Base-by-base conservation (phyloP, 345 rosid genomes). In the Garcia nutans region DNA sequence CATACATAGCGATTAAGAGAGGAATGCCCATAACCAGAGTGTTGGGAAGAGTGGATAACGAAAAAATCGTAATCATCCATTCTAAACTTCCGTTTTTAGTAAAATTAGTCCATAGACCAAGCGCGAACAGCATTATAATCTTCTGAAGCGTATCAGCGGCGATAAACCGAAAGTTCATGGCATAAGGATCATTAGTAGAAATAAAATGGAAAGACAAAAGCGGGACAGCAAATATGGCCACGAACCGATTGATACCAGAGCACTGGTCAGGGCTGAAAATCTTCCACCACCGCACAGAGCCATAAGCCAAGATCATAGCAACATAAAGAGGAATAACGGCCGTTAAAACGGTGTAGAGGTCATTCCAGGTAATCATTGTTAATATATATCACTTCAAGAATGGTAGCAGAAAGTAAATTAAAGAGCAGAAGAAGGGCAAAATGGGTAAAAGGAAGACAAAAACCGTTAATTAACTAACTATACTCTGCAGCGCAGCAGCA, bases 61-160 rank as follows among this genome's bases (percentile, higher is more conserved):
- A 82, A 41, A 82, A 82, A 11, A 82, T 71, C 2, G 82, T 79
- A 12, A 79, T 76, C 62, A 71, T 69, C 85, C 85, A 79, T 42
- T 82, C 82, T 44, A 78, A 50, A 47, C 76, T 68, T 3, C 67
- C 72, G 3, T 77, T 71, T 41, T 59, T 60, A 56, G 76, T 70
- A 3, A 74, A 44, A 63, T 47, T 65, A 31, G 76, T 67, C 80
- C 79, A 65, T 17, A 77, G 42, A 44, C 57, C 71, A 10, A 85
- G 82, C 6, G 74, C 76, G 59, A 68, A 33, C 11, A 61, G 66
- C 74, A 82, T 72, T 58, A 75, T 70, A 15, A 82, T 64, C 73
- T 75, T 80, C 28, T 85, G 81, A 68, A 85, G 87, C 50, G 80
- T 75, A 65, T 85, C 84, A 42, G 87, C 84, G 11, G 74, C 84